Evolutionary conservation across 495 filamentous ascomycete genomes (phyloP).

Genomic region (Alectoria sarmentosa): DNA sequence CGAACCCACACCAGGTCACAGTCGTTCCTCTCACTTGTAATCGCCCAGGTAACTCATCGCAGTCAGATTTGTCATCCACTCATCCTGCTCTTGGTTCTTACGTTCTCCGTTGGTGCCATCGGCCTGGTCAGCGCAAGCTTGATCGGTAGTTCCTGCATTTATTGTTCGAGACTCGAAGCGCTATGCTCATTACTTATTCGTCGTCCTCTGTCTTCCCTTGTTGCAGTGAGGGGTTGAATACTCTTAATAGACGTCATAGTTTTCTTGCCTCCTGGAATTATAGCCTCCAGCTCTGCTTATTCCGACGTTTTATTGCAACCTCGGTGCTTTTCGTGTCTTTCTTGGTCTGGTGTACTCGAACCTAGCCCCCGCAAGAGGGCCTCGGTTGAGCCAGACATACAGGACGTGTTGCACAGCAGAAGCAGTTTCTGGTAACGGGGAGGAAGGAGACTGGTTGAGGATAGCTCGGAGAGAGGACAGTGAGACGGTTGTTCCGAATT

Average conservation of each 20-base stretch:
- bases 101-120: too few relatives aligned
- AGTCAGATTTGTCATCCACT: background rate
- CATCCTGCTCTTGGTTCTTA: background rate
- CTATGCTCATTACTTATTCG: background rate
- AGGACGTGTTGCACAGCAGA: background rate
- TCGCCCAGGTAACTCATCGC: background rate
- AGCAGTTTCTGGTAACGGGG: background rate
- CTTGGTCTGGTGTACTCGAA: background rate
- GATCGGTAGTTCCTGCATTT: too few relatives aligned
- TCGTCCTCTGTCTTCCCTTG: background rate
- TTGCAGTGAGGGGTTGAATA: background rate
- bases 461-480: background rate
- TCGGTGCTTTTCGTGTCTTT: background rate
- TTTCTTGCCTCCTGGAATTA: background rate
- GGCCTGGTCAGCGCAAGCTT: background rate
- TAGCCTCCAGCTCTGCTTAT: background rate
- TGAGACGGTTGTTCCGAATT: too few relatives aligned
- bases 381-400: background rate
- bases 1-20: too few relatives aligned
- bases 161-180: background rate
- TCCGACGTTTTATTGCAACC: background rate
- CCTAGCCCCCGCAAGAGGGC: background rate
- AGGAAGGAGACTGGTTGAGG: too few relatives aligned
- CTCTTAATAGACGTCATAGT: background rate
- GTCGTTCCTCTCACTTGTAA: background rate